These are phyloP conservation scores for Panellus pusillus DNA, from an alignment of 768 basidiomycete genomes.

Conservation along the genomic window DNA sequence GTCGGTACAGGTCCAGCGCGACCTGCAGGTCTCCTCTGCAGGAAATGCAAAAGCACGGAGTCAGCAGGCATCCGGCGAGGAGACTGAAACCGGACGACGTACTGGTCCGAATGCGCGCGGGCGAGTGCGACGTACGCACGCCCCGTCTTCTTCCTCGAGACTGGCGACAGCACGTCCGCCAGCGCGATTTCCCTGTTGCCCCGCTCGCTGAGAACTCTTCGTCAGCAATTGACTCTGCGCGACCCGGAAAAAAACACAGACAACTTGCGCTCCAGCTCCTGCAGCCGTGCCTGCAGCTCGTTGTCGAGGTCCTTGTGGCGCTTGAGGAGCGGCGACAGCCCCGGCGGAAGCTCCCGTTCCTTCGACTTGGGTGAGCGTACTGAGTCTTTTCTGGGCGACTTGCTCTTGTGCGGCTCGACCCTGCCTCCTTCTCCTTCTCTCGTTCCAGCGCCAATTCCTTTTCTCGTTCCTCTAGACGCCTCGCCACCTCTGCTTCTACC, in stretches of 20 bases:
- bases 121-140: conserved; percentile 84
- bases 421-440: conserved; percentile 24
- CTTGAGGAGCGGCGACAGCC: conserved; percentile 62
- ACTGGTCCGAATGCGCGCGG: conserved; percentile 81
- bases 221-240: conserved; percentile 1
- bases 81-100: conserved; percentile 25
- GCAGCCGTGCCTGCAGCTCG: conserved; percentile 61
- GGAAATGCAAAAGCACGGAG: neutral
- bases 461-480: conserved; percentile 57
- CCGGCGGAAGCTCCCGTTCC: conserved; percentile 31
- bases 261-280: conserved; percentile 75
- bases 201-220: conserved; percentile 46
- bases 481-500: conserved; percentile 72
- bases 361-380: conserved; percentile 31
- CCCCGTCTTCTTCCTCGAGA: conserved; percentile 79
- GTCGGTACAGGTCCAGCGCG: conserved; percentile 79
- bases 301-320: conserved; percentile 69
- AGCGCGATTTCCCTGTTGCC: conserved; percentile 60
- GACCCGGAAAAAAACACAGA: conserved; percentile 36
- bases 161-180: conserved; percentile 65
- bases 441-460: conserved; percentile 32
- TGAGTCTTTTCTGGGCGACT: conserved; percentile 38
- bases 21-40: conserved; percentile 75
- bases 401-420: conserved; percentile 30
- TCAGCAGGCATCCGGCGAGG: neutral